A percentile compares a stretch with the other conserved stretches of the same genome.
Evolutionary conservation across 495 filamentous ascomycete species (phyloP).

Genomic region (Pseudoneurospora amorphoporcata): DNA sequence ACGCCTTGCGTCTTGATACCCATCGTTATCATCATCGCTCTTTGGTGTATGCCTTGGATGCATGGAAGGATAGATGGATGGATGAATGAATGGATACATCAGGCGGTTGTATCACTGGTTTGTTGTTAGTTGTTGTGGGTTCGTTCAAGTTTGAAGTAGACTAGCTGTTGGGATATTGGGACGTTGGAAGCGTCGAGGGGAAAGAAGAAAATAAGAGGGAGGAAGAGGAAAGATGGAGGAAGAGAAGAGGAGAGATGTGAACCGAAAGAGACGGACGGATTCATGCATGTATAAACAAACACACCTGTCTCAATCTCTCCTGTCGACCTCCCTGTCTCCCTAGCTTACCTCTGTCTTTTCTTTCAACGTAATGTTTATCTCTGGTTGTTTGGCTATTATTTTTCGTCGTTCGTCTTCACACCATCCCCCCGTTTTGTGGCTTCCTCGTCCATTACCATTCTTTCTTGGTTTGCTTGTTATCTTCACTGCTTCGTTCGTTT

Average conservation of each 20-base stretch:
- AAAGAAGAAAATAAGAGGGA: not conserved
- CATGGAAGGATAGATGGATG: not conserved
- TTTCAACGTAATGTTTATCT: not conserved
- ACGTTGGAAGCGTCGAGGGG: not conserved
- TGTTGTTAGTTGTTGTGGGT: not conserved
- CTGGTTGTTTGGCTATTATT: not conserved
- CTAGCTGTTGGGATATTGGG: not conserved
- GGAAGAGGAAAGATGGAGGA: not conserved
- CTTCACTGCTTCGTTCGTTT: not conserved
- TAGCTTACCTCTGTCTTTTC: not conserved
- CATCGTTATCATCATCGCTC: slow-evolving; percentile 14
- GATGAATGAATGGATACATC: not conserved
- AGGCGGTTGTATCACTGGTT: not conserved
- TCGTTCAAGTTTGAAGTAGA: not conserved
- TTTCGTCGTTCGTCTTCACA: not conserved
- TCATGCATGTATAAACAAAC: too few species aligned
- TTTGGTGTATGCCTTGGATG: not conserved
- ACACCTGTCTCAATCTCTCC: not conserved
- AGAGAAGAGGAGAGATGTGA: too few species aligned
- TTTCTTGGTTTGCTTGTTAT: not conserved
- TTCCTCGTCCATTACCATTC: not conserved
- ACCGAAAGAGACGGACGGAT: too few species aligned
- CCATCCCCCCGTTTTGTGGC: not conserved
- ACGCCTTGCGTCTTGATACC: slow-evolving; percentile 17
- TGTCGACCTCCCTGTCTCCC: not conserved